Evolutionary conservation across 768 basidiomycete species (phyloP), one percentile per base, ranked within the genome.

Genomic region (Collybiopsis luxurians): DNA sequence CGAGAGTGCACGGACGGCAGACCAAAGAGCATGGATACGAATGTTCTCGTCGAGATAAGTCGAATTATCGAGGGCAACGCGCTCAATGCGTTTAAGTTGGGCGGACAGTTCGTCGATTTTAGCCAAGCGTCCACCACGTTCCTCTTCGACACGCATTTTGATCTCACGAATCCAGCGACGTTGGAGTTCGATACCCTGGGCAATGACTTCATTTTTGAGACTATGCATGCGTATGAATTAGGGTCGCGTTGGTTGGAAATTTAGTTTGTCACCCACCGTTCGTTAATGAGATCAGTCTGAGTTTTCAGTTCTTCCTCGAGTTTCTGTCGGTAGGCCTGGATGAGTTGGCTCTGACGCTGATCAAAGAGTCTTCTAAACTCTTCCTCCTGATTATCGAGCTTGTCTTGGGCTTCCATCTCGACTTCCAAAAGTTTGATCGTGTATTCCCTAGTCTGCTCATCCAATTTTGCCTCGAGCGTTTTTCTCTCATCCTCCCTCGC

Each of bases 151-250:
- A 61, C 87, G 89, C 49, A 95, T 81, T 75, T 98, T 97, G 78
- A 98, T 87, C 57, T 98, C 94, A 30, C 92, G 86, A 40, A 99
- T 90, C 95, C 96, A 98, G 53, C 92, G 83, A 49, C 95, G 87
- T 69, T 98, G 97, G 23, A 98, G 85, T 73, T 98, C 97, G 65
- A 99, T 94, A 17, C 95, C 97, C 70, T 98, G 95, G 2, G 95
- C 89, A 50, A 98, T 81, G 53, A 98, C 93, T 69, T 96, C 95
- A 69, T 96, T 92, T 69, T 89, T 91, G 57, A 99, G 79, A 40
- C 95, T 97, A 64, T 3, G 4, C 24, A 2, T 17, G 1, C 21
- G n/a, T n/a, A n/a, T n/a, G n/a, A n/a, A n/a, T n/a, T n/a, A n/a
- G n/a, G n/a, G n/a, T n/a, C n/a, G n/a, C 39, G n/a, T 46, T 47